Evolutionary conservation across 2,329 filamentous ascomycete species (phyloP).

Genomic region (Colletotrichum sublineola): DNA sequence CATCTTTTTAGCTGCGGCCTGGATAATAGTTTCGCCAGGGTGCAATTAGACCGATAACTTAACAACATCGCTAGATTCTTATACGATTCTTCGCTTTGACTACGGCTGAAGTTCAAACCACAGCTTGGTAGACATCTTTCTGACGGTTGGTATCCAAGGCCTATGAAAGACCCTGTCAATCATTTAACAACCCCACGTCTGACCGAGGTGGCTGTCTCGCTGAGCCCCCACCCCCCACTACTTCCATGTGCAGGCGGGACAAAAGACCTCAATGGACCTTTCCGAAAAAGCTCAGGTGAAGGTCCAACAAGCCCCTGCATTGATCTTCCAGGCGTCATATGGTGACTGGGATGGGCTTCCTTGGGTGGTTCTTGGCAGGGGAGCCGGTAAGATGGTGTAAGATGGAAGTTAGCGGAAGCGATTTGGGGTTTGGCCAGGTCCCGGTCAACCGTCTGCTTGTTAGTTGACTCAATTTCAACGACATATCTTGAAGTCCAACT

Average conservation of each 20-base stretch:
- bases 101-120: background rate
- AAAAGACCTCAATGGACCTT: slow-evolving; percentile 14
- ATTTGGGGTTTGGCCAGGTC: background rate
- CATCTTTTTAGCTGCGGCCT: too few species aligned
- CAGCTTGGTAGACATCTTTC: background rate
- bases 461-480: slow-evolving; percentile 14
- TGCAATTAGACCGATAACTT: background rate
- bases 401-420: background rate
- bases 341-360: background rate
- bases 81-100: too few species aligned
- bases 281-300: slow-evolving; percentile 8
- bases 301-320: background rate
- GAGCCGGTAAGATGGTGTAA: background rate
- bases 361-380: background rate
- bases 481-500: background rate
- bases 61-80: background rate
- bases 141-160: background rate
- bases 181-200: slow-evolving; percentile 10
- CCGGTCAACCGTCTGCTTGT: background rate
- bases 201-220: slow-evolving; percentile 17
- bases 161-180: slow-evolving; percentile 4
- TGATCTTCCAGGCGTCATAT: background rate
- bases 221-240: slow-evolving; percentile 31
- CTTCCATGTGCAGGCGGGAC: slow-evolving; percentile 17
- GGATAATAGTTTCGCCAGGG: background rate